A percentile compares a stretch with the other conserved stretches of the same genome.
These are phyloP conservation scores for Nematodospora valgi DNA, from an alignment of 805 yeast genomes.

Conservation along the genomic window DNA sequence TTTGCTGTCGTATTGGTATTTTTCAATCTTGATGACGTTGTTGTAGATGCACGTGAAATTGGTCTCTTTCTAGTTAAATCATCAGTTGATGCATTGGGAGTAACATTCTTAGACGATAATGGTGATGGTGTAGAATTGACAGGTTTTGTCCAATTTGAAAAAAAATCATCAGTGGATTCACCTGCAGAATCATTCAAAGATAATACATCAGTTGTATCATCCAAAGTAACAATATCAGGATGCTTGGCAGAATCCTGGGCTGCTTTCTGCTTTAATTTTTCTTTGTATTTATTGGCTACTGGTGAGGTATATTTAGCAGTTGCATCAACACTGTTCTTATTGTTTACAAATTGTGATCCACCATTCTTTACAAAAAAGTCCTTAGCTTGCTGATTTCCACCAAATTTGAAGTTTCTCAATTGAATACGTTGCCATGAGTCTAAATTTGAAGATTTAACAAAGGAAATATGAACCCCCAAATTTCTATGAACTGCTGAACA, in stretches of 20 bases:
- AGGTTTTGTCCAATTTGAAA: conserved; percentile 90
- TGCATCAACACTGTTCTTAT: conserved; percentile 50
- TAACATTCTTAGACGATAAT: conserved; percentile 40
- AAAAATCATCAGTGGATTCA: conserved; percentile 73
- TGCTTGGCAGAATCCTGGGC: conserved; percentile 61
- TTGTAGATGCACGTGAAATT: conserved; percentile 10
- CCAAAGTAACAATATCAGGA: conserved; percentile 74
- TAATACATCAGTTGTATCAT: conserved; percentile 34
- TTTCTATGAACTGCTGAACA: conserved; percentile 96
- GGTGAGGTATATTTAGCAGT: conserved; percentile 75
- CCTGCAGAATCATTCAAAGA: conserved; percentile 26
- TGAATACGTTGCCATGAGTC: conserved; percentile 94
- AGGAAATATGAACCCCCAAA: conserved; percentile 92
- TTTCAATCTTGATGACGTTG: conserved; percentile 15
- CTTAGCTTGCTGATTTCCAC: conserved; percentile 85
- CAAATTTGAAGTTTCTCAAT: conserved; percentile 86
- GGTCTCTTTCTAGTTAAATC: conserved; percentile 26
- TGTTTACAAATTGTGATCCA: conserved; percentile 63
- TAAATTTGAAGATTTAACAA: conserved; percentile 86
- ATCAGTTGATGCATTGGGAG: conserved; percentile 41
- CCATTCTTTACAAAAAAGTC: conserved; percentile 84
- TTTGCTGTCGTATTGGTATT: conserved; percentile 17
- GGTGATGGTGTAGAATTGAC: conserved; percentile 51
- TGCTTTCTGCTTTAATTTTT: conserved; percentile 70
- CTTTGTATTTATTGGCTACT: conserved; percentile 77